A percentile compares a stretch with the other conserved stretches of the same genome.
phyloP scores from a whole-genome alignment of 805 yeast genomes.

The Vanderwaltozyma polyspora region DNA sequence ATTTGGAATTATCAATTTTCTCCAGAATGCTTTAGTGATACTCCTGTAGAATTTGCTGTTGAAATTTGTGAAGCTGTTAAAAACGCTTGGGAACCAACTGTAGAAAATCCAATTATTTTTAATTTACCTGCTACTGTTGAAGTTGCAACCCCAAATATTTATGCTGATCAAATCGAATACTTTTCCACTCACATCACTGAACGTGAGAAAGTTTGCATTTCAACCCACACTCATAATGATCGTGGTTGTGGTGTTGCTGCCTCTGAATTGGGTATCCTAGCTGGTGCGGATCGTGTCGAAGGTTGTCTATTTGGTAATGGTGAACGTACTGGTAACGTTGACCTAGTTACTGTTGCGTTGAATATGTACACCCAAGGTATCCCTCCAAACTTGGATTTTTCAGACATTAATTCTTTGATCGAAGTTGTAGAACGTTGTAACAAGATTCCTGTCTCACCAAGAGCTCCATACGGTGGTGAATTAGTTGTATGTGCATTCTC shows the following conservation, averaged over 20 bases:
- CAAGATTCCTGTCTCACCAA: slow-evolving; percentile 65
- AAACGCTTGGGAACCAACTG: slow-evolving; percentile 61
- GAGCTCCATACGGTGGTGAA: slow-evolving; percentile 78
- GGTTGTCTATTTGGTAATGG: slow-evolving; percentile 82
- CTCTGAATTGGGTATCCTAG: slow-evolving; percentile 68
- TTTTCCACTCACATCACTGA: slow-evolving; percentile 49
- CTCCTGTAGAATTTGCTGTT: slow-evolving; percentile 51
- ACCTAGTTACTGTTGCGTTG: slow-evolving; percentile 64
- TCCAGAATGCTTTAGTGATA: slow-evolving; percentile 71
- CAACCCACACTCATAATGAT: slow-evolving; percentile 76
- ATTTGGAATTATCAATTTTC: slow-evolving; percentile 69
- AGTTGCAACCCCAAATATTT: slow-evolving; percentile 68
- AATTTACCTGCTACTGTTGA: slow-evolving; percentile 82
- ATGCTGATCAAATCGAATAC: slow-evolving; percentile 77
- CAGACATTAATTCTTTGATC: slow-evolving; percentile 53
- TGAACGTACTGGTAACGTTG: slow-evolving; percentile 82
- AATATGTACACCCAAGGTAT: slow-evolving; percentile 74
- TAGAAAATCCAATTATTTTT: slow-evolving; percentile 58
- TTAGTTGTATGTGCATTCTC: slow-evolving; percentile 75
- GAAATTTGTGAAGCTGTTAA: slow-evolving; percentile 67
- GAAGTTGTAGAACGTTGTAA: slow-evolving; percentile 71
- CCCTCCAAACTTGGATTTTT: slow-evolving; percentile 58
- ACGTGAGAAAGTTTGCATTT: slow-evolving; percentile 61
- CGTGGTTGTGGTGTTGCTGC: slow-evolving; percentile 88
- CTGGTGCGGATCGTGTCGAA: slow-evolving; percentile 83